Evolutionary conservation across 73 alveolate genomes (phyloP).

Genomic region (Stentor coeruleus): DNA sequence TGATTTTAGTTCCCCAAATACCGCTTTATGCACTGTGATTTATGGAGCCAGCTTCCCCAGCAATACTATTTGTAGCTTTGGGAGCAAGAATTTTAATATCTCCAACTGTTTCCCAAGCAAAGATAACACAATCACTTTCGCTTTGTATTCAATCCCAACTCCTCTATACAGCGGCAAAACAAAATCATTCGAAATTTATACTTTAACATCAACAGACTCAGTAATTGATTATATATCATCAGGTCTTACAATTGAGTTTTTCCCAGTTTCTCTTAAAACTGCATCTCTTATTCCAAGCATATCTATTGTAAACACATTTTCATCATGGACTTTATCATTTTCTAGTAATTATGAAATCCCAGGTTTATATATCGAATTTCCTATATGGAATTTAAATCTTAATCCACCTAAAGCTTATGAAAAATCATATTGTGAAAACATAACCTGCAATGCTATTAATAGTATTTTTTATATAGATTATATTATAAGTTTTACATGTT

Average conservation of each 20-base stretch:
- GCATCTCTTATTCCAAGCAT: background rate
- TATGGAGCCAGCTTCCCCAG: background rate
- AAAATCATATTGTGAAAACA: background rate
- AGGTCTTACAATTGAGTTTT: background rate
- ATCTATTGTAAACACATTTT: background rate
- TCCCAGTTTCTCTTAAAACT: background rate
- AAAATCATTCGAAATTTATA: too few species aligned
- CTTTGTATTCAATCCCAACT: background rate
- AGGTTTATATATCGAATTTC: background rate
- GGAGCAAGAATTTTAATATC: background rate
- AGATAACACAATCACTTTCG: background rate
- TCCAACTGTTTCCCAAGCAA: background rate
- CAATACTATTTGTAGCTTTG: background rate
- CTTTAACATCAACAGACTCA: background rate
- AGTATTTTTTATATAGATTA: background rate
- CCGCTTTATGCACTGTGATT: background rate
- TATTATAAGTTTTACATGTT: background rate
- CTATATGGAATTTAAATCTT: background rate
- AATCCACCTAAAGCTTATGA: background rate
- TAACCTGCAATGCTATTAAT: background rate
- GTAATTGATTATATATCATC: background rate
- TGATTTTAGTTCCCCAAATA: background rate
- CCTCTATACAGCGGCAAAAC: background rate
- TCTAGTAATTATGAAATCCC: background rate
- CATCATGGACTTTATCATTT: background rate